Conservation (phyloP, 2,329 filamentous ascomycete genomes). For the Aspergillus cejpii region DNA sequence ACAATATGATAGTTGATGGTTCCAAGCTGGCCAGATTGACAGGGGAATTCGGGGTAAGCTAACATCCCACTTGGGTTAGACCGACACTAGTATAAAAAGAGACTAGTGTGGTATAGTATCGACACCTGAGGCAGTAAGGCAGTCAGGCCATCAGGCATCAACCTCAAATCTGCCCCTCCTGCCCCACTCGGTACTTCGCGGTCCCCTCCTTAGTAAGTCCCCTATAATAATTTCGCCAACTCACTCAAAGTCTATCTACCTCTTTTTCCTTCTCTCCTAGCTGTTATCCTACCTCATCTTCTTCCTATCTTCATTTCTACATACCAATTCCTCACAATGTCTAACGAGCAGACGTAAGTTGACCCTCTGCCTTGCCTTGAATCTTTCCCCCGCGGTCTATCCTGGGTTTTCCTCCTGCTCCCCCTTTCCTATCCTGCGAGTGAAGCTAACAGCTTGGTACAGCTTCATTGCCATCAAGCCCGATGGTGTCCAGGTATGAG, state of each 20-base stretch:
- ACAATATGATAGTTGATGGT: constrained; percentile 9
- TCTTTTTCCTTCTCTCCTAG: constrained; percentile 11
- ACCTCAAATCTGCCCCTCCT: constrained; percentile 9
- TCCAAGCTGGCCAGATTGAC: constrained; percentile 31
- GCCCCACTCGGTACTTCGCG: constrained; percentile 18
- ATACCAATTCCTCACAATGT: constrained; percentile 51
- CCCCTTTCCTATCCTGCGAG: constrained; percentile 8
- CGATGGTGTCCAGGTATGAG: constrained; percentile 89
- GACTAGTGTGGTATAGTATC: constrained; percentile 15
- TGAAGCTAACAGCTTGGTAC: constrained; percentile 32
- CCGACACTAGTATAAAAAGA: constrained; percentile 10
- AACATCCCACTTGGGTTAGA: constrained; percentile 10
- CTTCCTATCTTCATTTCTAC: constrained; percentile 17
- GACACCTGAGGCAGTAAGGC: constrained; percentile 20
- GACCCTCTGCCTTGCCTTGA: no score
- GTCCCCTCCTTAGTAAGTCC: constrained; percentile 8
- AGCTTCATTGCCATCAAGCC: constrained; percentile 99
- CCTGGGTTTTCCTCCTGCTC: constrained; percentile 1
- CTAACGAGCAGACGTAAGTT: constrained; percentile 81
- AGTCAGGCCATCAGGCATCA: constrained; percentile 17
- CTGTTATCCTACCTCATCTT: constrained; percentile 20
- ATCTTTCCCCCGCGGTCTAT: no score
- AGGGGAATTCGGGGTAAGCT: constrained; percentile 22
- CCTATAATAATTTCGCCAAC: constrained; percentile 25
- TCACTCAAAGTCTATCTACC: constrained; percentile 19